Conservation (phyloP, 495 filamentous ascomycete species). For the Neurospora tetrasperma region DNA sequence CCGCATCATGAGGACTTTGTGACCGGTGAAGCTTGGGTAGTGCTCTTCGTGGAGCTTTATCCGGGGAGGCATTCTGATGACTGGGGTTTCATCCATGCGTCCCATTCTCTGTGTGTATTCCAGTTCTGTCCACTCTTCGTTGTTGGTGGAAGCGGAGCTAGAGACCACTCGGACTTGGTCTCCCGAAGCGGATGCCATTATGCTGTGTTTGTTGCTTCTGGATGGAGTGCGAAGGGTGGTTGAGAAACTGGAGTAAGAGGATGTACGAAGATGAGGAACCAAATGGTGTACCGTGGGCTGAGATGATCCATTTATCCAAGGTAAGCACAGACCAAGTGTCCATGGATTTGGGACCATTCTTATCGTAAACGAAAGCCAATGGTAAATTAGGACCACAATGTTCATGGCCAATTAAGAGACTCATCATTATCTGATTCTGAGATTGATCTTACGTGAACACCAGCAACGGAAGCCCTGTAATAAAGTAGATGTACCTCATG, state of each 20-base stretch:
- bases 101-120: neutral
- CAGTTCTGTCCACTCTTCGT: neutral
- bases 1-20: neutral
- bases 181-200: neutral
- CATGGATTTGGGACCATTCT: neutral
- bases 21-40: neutral
- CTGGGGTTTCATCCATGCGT: neutral
- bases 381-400: too few relatives aligned
- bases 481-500: neutral
- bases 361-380: neutral
- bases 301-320: neutral
- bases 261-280: neutral
- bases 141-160: neutral
- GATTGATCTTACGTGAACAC: neutral
- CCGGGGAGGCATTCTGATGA: neutral
- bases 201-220: neutral
- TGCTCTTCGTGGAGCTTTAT: neutral
- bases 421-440: neutral
- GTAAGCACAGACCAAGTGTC: neutral
- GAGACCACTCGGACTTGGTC: neutral
- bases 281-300: neutral
- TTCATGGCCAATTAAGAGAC: neutral
- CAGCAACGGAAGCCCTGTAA: neutral
- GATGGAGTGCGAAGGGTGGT: neutral
- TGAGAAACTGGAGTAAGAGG: neutral